Evolutionary conservation across 2,329 filamentous ascomycete species (phyloP).

Genomic region (Mycosphaerella arachidis): DNA sequence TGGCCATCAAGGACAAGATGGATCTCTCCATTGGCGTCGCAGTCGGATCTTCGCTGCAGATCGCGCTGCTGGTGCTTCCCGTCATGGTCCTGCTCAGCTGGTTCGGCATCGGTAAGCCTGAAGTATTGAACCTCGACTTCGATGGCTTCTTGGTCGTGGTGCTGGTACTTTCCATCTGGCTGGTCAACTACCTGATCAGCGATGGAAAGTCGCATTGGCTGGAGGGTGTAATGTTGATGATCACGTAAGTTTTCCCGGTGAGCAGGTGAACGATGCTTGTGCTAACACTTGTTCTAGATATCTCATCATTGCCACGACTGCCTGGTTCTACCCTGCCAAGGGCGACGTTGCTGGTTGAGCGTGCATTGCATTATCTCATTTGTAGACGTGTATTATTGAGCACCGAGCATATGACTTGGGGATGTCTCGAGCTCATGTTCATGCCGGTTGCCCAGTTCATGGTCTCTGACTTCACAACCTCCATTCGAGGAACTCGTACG

Average conservation of each 20-base stretch:
- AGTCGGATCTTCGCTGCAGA: slow-evolving; percentile 62
- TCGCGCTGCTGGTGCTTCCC: slow-evolving; percentile 59
- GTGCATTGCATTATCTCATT: neutral
- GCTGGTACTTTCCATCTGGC: slow-evolving; percentile 52
- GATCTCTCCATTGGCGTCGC: slow-evolving; percentile 63
- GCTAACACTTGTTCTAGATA: slow-evolving; percentile 35
- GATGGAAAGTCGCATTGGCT: slow-evolving; percentile 48
- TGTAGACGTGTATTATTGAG: neutral
- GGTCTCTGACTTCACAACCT: no score
- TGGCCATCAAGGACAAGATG: slow-evolving; percentile 64
- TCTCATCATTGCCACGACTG: slow-evolving; percentile 57
- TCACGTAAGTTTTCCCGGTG: slow-evolving; percentile 4
- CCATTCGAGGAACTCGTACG: no score
- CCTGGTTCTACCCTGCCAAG: slow-evolving; percentile 45
- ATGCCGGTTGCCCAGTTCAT: no score
- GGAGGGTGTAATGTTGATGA: slow-evolving; percentile 53
- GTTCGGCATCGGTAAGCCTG: slow-evolving; percentile 45
- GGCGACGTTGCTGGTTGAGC: slow-evolving; percentile 18
- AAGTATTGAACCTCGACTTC: slow-evolving; percentile 70
- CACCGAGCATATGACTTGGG: neutral
- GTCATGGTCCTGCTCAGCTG: slow-evolving; percentile 59
- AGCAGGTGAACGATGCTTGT: neutral
- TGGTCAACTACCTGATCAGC: slow-evolving; percentile 61
- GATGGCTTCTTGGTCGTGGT: slow-evolving; percentile 79
- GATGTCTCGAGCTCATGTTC: neutral